These are phyloP conservation scores for Starmerella tilneyi DNA, from an alignment of 805 yeast species.

Conservation along the genomic window DNA sequence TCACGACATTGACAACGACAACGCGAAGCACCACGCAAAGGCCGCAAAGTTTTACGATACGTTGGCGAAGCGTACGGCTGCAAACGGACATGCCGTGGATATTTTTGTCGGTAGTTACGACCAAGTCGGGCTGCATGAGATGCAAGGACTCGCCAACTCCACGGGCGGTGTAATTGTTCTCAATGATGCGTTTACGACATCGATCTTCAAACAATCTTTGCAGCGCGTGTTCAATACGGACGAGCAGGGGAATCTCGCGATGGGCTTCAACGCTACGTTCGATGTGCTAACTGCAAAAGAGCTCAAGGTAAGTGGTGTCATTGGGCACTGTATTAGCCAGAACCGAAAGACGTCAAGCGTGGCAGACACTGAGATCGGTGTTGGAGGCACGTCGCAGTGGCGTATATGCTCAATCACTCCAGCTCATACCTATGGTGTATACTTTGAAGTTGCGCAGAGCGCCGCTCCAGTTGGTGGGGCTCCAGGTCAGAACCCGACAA, in stretches of 20 bases:
- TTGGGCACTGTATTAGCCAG: conserved; percentile 82
- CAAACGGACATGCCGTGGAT: conserved; percentile 71
- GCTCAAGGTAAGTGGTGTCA: conserved; percentile 80
- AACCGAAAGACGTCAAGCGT: conserved; percentile 52
- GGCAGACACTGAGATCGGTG: conserved; percentile 86
- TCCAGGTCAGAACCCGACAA: conserved; percentile 23
- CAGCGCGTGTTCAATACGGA: conserved; percentile 80
- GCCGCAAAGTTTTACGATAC: conserved; percentile 73
- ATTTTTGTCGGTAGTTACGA: conserved; percentile 92
- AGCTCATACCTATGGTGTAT: conserved; percentile 76
- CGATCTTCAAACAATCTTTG: conserved; percentile 86
- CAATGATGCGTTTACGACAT: conserved; percentile 87
- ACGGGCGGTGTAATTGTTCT: conserved; percentile 87
- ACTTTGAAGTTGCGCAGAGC: conserved; percentile 60
- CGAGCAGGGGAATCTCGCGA: conserved; percentile 70
- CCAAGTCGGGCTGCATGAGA: conserved; percentile 89
- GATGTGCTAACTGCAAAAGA: conserved; percentile 82
- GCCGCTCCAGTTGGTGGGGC: conserved; percentile 28
- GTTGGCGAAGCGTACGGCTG: conserved; percentile 60
- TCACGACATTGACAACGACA: conserved; percentile 86
- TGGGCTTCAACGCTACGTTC: conserved; percentile 83
- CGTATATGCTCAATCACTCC: conserved; percentile 77
- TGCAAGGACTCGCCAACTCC: conserved; percentile 72
- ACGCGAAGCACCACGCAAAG: conserved; percentile 76
- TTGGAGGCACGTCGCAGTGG: conserved; percentile 88